Conservation (phyloP, 140 eudicot species). For the Flaveria floridana region DNA sequence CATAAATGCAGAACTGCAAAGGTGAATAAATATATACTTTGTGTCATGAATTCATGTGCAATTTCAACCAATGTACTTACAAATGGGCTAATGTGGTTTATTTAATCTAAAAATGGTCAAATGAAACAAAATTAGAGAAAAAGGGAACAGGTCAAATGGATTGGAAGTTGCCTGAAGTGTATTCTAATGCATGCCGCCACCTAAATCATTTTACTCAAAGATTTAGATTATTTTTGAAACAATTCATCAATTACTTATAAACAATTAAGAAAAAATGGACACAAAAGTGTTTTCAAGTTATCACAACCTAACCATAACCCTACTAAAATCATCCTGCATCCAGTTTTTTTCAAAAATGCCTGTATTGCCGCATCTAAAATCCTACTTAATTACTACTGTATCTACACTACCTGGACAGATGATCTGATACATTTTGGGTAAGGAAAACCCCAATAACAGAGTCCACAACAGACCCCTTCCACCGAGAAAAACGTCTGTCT, state of each 20-base stretch:
- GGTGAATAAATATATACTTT: conserved; percentile 12
- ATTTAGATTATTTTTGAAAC: not conserved
- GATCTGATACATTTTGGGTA: conserved; percentile 97
- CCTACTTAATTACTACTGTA: not conserved
- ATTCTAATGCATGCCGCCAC: not conserved
- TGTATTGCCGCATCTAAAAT: not conserved
- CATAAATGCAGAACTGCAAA: conserved; percentile 92
- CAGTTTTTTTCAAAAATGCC: not conserved
- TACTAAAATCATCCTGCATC: not conserved
- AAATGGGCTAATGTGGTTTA: not conserved
- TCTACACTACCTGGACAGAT: conserved; percentile 73
- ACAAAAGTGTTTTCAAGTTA: not conserved
- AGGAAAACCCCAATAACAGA: conserved; percentile 94
- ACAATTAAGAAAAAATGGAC: not conserved
- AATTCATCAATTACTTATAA: not conserved
- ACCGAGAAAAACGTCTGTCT: conserved; percentile 78
- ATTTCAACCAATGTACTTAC: not conserved
- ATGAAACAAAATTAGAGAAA: not conserved
- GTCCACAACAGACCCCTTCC: conserved; percentile 98
- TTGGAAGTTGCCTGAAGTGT: not conserved
- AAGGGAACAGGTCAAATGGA: not conserved
- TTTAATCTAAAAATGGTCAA: not conserved
- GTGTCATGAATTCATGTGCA: conserved; percentile 10
- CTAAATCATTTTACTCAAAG: not conserved
- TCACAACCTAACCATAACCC: not conserved